Evolutionary conservation across 78 protist genomes (phyloP), one percentile per base, ranked within the genome.

Genomic region (Guillardia theta): DNA sequence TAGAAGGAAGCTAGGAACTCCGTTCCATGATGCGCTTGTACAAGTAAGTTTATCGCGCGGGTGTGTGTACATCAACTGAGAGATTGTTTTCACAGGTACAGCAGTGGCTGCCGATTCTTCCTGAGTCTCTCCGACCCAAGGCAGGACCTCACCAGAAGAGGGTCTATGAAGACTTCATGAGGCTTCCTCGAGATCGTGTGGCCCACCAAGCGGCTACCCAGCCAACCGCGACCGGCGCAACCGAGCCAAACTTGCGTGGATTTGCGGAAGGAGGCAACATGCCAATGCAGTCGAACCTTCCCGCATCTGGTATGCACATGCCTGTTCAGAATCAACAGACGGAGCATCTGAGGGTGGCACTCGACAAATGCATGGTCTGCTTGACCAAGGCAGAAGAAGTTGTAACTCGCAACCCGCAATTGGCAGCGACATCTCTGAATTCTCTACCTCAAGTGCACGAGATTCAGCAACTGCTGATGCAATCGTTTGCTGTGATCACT

Each of bases 111-210:
- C 48, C 44, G 24, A 12, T n/a, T 48, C 97, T 98, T 2, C 99
- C 99, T 4, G 98, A 97, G 46, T 21, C 94, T 18, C 95, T 97
- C 27, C 92, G 97, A 27, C 98, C 99, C 70, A 58, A 30, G 27
- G 27, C 6, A 30, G 39, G 2, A 30, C 39, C 95, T 10, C 87
- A 88, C 30, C 98, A 98, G 94, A 87, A 48, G 64, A 78, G 95
- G 36, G 98, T 98, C 44, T 98, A 98, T 93, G 99, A 97, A 12
- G 98, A 97, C 39, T 98, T 98, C 92, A 46, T 90, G 10, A 88
- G 96, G 48, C 33, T 94, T 8, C 87, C 97, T 19, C 97, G 77
- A 44, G 45, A 64, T 24, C 36, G 64, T n/a, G 12, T n/a, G 70
- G 39, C 92, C 24, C 9, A 36, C 22, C 46, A 80, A 48, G 90